Evolutionary conservation across 108 stramenopile genomes (phyloP).

Genomic region (Pseudonitzschia pungens): DNA sequence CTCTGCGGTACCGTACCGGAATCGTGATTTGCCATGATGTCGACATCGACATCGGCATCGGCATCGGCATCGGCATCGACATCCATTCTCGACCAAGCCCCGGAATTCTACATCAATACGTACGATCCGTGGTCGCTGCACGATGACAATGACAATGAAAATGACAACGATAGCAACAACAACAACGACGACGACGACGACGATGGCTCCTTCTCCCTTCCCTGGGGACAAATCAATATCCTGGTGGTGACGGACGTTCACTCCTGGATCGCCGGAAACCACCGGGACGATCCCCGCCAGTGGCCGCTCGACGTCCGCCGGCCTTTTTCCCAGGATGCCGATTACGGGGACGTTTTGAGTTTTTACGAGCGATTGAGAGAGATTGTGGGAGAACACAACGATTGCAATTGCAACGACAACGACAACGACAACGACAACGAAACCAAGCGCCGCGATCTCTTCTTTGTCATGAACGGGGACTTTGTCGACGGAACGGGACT

Average conservation of each 20-base stretch:
- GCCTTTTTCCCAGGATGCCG: slow-evolving; percentile 32
- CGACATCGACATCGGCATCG: no score
- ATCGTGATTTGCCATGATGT: no score
- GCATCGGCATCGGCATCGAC: no score
- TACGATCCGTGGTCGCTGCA: not conserved
- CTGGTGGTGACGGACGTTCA: slow-evolving; percentile 80
- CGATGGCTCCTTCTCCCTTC: not conserved
- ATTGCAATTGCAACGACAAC: no score
- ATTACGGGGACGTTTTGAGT: slow-evolving; percentile 64
- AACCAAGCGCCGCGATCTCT: slow-evolving; percentile 41
- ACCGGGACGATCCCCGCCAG: slow-evolving; percentile 43
- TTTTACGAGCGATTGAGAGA: slow-evolving; percentile 48
- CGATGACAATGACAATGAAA: not conserved
- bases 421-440: no score
- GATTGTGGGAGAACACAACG: slow-evolving; percentile 9
- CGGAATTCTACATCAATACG: not conserved
- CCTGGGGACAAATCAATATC: slow-evolving; percentile 53
- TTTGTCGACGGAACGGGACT: slow-evolving; percentile 78
- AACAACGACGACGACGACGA: not conserved
- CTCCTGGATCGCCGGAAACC: slow-evolving; percentile 71
- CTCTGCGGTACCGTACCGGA: no score
- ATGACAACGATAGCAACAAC: not conserved
- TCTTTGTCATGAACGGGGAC: slow-evolving; percentile 87
- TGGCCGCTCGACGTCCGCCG: slow-evolving; percentile 20
- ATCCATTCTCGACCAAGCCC: no score